Evolutionary conservation across 179 eudicot genomes (phyloP).

Genomic region (Carnegiea gigantea): DNA sequence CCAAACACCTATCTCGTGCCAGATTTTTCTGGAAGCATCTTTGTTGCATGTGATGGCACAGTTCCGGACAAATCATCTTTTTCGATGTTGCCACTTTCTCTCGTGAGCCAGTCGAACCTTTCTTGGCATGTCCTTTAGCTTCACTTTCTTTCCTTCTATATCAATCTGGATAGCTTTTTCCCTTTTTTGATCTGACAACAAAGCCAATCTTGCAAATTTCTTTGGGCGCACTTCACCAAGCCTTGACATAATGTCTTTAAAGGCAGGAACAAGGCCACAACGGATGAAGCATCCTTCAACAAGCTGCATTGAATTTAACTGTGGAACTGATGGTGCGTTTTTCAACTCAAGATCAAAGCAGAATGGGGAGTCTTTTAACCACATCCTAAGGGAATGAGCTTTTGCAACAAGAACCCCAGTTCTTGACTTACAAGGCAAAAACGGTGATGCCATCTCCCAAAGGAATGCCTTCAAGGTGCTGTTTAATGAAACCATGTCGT

Average conservation of each 20-base stretch:
- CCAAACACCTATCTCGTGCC: slow-evolving; percentile 14
- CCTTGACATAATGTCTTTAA: slow-evolving; percentile 67
- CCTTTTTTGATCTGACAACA: slow-evolving; percentile 75
- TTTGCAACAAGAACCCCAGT: slow-evolving; percentile 85
- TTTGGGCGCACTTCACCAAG: slow-evolving; percentile 80
- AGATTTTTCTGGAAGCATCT: slow-evolving; percentile 18
- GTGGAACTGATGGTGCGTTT: slow-evolving; percentile 61
- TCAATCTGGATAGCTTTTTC: slow-evolving; percentile 68
- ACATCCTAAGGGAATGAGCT: slow-evolving; percentile 91
- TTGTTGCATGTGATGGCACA: slow-evolving; percentile 6
- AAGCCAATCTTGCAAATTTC: slow-evolving; percentile 87
- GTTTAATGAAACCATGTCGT: slow-evolving; percentile 80
- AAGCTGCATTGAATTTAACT: slow-evolving; percentile 80
- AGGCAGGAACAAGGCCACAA: slow-evolving; percentile 92
- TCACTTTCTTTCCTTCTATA: slow-evolving; percentile 70
- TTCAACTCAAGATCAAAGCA: slow-evolving; percentile 94
- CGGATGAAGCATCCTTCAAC: slow-evolving; percentile 84
- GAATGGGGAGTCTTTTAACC: slow-evolving; percentile 95
- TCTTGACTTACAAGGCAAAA: slow-evolving; percentile 82
- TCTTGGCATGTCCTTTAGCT: slow-evolving; percentile 53
- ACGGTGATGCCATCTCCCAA: slow-evolving; percentile 99
- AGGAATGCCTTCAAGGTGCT: slow-evolving; percentile 85
- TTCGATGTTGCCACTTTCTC: slow-evolving; percentile 34
- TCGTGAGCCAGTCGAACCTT: slow-evolving; percentile 27
- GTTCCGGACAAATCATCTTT: slow-evolving; percentile 30